Evolutionary conservation across 176 grass and related monocot genomes (phyloP), one percentile per base, ranked within the genome.

Genomic region (Carex pumila): DNA sequence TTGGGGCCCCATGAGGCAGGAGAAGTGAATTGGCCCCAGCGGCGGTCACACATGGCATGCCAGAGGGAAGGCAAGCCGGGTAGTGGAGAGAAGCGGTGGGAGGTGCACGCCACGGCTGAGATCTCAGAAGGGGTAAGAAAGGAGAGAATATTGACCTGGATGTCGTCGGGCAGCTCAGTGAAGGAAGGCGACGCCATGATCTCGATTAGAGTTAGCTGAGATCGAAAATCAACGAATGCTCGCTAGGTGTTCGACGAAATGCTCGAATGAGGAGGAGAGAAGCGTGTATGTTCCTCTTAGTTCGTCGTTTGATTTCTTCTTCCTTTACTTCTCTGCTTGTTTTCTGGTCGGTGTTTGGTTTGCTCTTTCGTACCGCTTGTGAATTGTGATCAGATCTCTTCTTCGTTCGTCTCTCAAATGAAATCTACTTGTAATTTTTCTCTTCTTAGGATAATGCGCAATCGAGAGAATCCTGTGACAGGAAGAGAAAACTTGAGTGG

Each of bases 81-180:
- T 10, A 89, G 65, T 22, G 87, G 25, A 34, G 87, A 77, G 76
- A 89, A 89, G 76, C 83, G 83, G n/a, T 77, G 87, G 76, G 87
- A 89, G 66, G 87, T 89, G 83, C 83, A 89, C 12, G 77, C 87
- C 17, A 89, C 79, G 12, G 83, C 64, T 21, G 83, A 87, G 64
- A 90, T 62, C 55, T 87, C 71, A 61, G 43, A 25, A 0, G 88
- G 88, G 7, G 36, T 79, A 13, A 87, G 85, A 1, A 87, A 90
- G 7, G 88, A 90, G 56, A 90, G 73, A 55, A 90, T 81, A 30
- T 87, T 87, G 74, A 90, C 56, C 64, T 90, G 88, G 56, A 90
- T 69, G 53, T 90, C 88, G 19, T 87, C 80, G 1, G 88, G 88
- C 56, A 90, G 79, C 39, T 90, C 85, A 39, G 81, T 84, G 85